A percentile compares a stretch with the other conserved stretches of the same genome.
Conservation (phyloP, 2,329 filamentous ascomycete species). For the Ceratocystis papillata region DNA sequence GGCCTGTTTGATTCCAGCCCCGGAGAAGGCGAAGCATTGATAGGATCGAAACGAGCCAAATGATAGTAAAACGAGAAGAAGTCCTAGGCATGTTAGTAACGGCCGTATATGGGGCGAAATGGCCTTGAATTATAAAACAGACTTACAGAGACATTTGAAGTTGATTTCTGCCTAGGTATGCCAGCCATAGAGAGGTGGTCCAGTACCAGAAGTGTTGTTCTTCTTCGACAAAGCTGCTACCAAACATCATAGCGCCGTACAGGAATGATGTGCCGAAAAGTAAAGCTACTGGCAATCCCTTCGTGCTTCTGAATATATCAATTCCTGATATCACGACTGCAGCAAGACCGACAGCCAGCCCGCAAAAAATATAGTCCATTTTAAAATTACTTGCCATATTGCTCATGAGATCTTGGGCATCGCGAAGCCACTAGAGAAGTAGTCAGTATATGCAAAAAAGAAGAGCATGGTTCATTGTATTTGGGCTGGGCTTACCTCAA, state of each 20-base stretch:
- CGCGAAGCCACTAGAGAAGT: constrained; percentile 47
- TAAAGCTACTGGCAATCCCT: constrained; percentile 28
- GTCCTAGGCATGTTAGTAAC: constrained; percentile 6
- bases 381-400: constrained; percentile 89
- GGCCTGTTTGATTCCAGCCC: constrained; percentile 93
- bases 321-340: constrained; percentile 31
- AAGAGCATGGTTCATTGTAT: neutral
- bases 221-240: constrained; percentile 94
- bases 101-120: neutral
- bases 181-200: constrained; percentile 61
- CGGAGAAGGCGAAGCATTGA: constrained; percentile 54
- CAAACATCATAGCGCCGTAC: constrained; percentile 90
- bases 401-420: constrained; percentile 71
- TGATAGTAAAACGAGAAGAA: constrained; percentile 27
- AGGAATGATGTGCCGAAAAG: constrained; percentile 42
- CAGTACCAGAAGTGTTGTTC: constrained; percentile 99
- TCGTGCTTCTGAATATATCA: constrained; percentile 22
- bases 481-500: constrained; percentile 12
- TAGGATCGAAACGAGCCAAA: constrained; percentile 41
- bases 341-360: constrained; percentile 40
- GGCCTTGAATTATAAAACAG: neutral
- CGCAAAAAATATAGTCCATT: constrained; percentile 37
- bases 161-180: constrained; percentile 40
- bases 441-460: neutral
- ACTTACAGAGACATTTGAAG: neutral